Conservation (phyloP, 768 basidiomycete genomes). For the Leccinum sublutescens region DNA sequence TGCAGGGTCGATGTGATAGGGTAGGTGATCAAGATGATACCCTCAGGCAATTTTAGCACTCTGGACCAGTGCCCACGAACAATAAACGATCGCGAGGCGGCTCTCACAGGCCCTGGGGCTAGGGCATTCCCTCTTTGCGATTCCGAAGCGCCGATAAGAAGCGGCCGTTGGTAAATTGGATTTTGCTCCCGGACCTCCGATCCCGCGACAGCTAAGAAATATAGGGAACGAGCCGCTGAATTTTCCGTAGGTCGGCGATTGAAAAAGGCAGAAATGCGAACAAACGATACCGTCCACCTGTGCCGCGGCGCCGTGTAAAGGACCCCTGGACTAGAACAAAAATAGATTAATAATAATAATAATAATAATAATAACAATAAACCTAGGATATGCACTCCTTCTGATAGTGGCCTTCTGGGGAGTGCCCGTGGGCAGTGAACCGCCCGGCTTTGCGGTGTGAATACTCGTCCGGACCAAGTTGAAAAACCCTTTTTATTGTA, state of each 20-base stretch:
- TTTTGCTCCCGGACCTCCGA: slow-evolving; percentile 2
- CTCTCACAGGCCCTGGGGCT: slow-evolving; percentile 18
- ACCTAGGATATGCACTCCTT: slow-evolving; percentile 6
- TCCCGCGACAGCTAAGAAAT: background rate
- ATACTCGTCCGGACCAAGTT: slow-evolving; percentile 1
- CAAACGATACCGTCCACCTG: slow-evolving; percentile 17
- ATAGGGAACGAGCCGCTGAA: slow-evolving; percentile 21
- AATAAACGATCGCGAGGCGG: slow-evolving; percentile 20
- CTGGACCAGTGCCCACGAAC: slow-evolving; percentile 12
- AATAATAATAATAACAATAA: slow-evolving; percentile 17
- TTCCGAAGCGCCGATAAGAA: slow-evolving; percentile 12
- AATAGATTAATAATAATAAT: slow-evolving; percentile 8
- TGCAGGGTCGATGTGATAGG: slow-evolving; percentile 38
- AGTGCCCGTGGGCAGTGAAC: background rate
- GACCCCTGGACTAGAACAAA: slow-evolving; percentile 16
- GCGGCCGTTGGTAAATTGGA: background rate
- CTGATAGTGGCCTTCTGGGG: slow-evolving; percentile 12
- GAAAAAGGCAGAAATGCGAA: slow-evolving; percentile 21
- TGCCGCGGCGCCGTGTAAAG: slow-evolving; percentile 29
- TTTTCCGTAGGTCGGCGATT: slow-evolving; percentile 30
- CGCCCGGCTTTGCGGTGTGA: slow-evolving; percentile 17
- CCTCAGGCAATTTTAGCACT: slow-evolving; percentile 22
- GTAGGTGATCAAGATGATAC: slow-evolving; percentile 36
- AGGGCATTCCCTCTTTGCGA: slow-evolving; percentile 21
- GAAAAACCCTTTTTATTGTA: slow-evolving; percentile 6